Evolutionary conservation across 306 rosid genomes (phyloP), one percentile per base, ranked within the genome.

Genomic region (Glycine soja): DNA sequence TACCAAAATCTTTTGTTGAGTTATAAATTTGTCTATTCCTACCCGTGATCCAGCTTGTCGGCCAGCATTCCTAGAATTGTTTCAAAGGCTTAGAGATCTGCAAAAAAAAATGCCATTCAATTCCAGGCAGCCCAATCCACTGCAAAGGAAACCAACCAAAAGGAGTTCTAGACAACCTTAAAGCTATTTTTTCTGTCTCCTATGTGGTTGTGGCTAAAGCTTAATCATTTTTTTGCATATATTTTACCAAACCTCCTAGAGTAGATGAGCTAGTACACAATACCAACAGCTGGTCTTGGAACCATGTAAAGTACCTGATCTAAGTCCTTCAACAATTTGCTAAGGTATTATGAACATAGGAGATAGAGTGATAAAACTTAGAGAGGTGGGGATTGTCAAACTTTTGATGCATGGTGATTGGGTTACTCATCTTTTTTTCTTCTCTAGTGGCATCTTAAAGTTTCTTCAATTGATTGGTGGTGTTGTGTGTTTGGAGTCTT

Each of bases 11-110:
- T 42, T 66, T 16, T 75, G 51, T 65, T 77, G 7, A 82, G 69
- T 83, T 66, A 53, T 24, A 70, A 81, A 48, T 65, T 83, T 78
- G 61, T 83, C 68, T 19, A 67, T 82, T 85, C 71, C 54, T 61
- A 76, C 77, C 93, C 93, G 99, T 64, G 97, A 93, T 80, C 91
- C 99, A 46, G 76, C 97, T 52, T n/a, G 63, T 82, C 87, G 99
- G 57, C 97, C 99, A 69, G 83, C 98, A 38, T 96, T 96, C 73
- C 98, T 87, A 74, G 97, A 86, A 82, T 87, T 96, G 83, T 86
- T 93, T 50, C 97, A 92, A 72, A 90, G 58, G 86, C 88, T 96
- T 6, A 83, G 84, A 83, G 99, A 96, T 58, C 73, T 96, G 76
- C 98, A 93, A 67, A 88, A 88, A 74, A 70, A 66, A 88, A 81